These are phyloP conservation scores for Boletellus deceptivus DNA, from an alignment of 1,284 basidiomycete genomes.

Conservation along the genomic window DNA sequence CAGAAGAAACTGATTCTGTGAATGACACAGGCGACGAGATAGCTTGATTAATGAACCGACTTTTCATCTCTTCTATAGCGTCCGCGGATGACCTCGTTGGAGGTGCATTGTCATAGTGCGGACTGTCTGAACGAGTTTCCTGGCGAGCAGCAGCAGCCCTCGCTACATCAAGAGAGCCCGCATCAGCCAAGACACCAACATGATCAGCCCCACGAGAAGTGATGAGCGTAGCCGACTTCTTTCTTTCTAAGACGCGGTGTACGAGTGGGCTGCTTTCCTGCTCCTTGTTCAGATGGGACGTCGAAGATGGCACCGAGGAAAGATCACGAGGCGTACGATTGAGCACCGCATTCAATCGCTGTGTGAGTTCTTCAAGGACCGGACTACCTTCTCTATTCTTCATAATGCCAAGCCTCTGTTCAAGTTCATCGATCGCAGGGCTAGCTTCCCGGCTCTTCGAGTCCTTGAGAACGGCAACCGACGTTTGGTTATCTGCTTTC, in stretches of 20 bases:
- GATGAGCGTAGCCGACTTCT: slow-evolving; percentile 13
- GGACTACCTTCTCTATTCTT: slow-evolving; percentile 63
- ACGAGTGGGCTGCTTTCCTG: slow-evolving; percentile 32
- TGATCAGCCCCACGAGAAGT: slow-evolving; percentile 7
- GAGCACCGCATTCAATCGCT: slow-evolving; percentile 47
- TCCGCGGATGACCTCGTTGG: slow-evolving; percentile 41
- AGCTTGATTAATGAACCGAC: slow-evolving; percentile 45
- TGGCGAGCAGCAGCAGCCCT: slow-evolving; percentile 4
- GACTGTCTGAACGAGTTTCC: slow-evolving; percentile 2
- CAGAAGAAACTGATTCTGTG: slow-evolving; percentile 18
- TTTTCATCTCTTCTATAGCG: slow-evolving; percentile 65
- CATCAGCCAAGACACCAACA: slow-evolving; percentile 2
- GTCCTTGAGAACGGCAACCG: slow-evolving; percentile 40
- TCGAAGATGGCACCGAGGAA: slow-evolving; percentile 11
- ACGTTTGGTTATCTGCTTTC: slow-evolving; percentile 33
- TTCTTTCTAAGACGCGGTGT: slow-evolving; percentile 27
- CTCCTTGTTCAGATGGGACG: slow-evolving; percentile 10
- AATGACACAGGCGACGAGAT: slow-evolving; percentile 31
- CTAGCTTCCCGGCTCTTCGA: slow-evolving; percentile 46
- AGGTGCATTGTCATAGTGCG: slow-evolving; percentile 24
- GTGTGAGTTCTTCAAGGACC: slow-evolving; percentile 55
- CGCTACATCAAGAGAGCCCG: slow-evolving; percentile 4
- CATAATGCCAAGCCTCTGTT: slow-evolving; percentile 53
- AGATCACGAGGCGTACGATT: slow-evolving; percentile 36
- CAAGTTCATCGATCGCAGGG: slow-evolving; percentile 55